phyloP scores from a whole-genome alignment of 306 rosid species.

The Macrotyloma uniflorum region DNA sequence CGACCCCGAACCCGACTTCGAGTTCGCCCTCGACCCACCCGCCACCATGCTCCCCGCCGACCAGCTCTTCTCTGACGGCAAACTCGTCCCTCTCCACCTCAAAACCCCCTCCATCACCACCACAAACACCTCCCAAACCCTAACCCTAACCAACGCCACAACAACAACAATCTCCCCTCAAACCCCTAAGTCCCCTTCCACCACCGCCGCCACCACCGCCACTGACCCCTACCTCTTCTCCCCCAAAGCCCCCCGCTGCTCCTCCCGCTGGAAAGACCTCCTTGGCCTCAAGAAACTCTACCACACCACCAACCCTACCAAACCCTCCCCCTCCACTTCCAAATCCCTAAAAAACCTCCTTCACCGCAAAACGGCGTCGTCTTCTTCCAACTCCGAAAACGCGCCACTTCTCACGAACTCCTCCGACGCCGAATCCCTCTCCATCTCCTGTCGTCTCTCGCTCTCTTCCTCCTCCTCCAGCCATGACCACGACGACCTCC shows the following conservation, averaged over 20 bases:
- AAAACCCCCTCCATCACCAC: constrained; percentile 15
- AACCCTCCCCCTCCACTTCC: constrained; percentile 39
- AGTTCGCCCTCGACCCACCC: constrained; percentile 85
- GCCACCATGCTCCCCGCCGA: constrained; percentile 91
- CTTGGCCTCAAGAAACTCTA: constrained; percentile 75
- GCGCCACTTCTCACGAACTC: constrained; percentile 28
- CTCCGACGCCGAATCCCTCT: constrained; percentile 72
- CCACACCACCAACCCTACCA: constrained; percentile 31
- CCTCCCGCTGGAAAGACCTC: constrained; percentile 91
- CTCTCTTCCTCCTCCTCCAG: constrained; percentile 90
- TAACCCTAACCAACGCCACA: background rate
- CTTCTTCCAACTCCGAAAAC: constrained; percentile 43
- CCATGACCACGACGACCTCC: constrained; percentile 91
- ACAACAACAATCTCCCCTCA: constrained; percentile 24
- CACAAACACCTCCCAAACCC: constrained; percentile 57
- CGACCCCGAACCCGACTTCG: constrained; percentile 59
- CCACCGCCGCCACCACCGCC: constrained; percentile 11
- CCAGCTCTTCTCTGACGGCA: constrained; percentile 87
- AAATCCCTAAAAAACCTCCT: constrained; percentile 73
- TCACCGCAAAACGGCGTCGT: constrained; percentile 60
- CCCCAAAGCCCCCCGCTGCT: constrained; percentile 97
- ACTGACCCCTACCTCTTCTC: constrained; percentile 74
- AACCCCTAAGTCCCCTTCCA: constrained; percentile 18
- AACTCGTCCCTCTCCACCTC: constrained; percentile 75
- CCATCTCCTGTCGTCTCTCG: constrained; percentile 79